Evolutionary conservation across 2,329 filamentous ascomycete genomes (phyloP).

Genomic region (Botrytis galanthina): DNA sequence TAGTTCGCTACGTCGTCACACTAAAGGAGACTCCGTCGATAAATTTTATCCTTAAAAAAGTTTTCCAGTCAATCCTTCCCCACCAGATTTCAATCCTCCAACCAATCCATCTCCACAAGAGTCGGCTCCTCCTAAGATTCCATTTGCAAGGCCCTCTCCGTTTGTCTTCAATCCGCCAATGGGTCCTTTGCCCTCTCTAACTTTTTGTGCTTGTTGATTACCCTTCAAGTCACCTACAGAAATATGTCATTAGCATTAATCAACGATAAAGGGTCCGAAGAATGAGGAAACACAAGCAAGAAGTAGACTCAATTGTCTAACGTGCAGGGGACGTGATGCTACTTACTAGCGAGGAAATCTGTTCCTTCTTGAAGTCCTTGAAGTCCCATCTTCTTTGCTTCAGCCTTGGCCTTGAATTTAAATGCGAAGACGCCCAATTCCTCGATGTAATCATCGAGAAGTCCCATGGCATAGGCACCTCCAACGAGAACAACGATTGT

Average conservation of each 20-base stretch:
- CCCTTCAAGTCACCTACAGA: conserved; percentile 40
- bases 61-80: conserved; percentile 14
- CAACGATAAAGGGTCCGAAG: not conserved
- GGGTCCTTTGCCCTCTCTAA: conserved; percentile 31
- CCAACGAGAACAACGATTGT: conserved; percentile 38
- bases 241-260: not conserved
- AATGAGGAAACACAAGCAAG: not conserved
- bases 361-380: conserved; percentile 43
- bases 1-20: not conserved
- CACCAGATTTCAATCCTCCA: conserved; percentile 14
- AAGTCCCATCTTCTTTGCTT: conserved; percentile 43
- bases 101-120: conserved; percentile 8
- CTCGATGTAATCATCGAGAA: conserved; percentile 42
- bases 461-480: conserved; percentile 42
- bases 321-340: too few species aligned
- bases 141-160: conserved; percentile 7
- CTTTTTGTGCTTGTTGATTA: conserved; percentile 40
- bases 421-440: conserved; percentile 41
- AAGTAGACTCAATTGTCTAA: not conserved
- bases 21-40: not conserved
- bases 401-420: conserved; percentile 44
- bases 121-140: not conserved
- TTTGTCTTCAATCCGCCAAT: conserved; percentile 30
- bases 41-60: not conserved
- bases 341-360: conserved; percentile 42